phyloP scores from a whole-genome alignment of 1,284 basidiomycete species.

The Moesziomyces sp. region DNA sequence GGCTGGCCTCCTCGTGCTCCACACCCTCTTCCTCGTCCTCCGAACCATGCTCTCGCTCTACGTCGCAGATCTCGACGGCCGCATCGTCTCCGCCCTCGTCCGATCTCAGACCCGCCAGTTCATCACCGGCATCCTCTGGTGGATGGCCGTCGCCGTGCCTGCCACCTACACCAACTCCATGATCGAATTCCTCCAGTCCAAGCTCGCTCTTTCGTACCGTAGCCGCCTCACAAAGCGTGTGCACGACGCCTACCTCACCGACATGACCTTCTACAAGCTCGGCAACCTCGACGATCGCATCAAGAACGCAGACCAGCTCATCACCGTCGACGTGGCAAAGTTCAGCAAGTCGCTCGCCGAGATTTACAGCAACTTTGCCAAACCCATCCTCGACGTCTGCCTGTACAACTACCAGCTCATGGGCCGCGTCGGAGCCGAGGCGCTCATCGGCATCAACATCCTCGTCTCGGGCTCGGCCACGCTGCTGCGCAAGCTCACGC shows the following conservation, averaged over 20 bases:
- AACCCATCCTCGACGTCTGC: constrained; percentile 89
- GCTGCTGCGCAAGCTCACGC: constrained; percentile 72
- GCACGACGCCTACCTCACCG: constrained; percentile 84
- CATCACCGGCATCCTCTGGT: constrained; percentile 84
- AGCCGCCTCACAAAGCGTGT: constrained; percentile 86
- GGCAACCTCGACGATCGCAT: constrained; percentile 82
- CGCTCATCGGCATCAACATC: constrained; percentile 83
- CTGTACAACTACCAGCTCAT: constrained; percentile 96
- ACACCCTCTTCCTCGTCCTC: constrained; percentile 86
- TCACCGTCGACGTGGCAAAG: constrained; percentile 93
- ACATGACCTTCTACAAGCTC: constrained; percentile 87
- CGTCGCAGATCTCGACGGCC: constrained; percentile 91
- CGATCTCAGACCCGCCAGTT: constrained; percentile 84
- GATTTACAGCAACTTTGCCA: constrained; percentile 77
- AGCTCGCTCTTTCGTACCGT: constrained; percentile 90
- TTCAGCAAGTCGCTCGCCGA: constrained; percentile 91
- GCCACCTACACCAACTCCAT: constrained; percentile 94
- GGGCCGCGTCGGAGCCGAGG: constrained; percentile 93
- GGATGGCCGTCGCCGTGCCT: constrained; percentile 87
- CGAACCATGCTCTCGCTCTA: constrained; percentile 93
- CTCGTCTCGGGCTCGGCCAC: constrained; percentile 75
- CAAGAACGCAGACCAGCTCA: constrained; percentile 97
- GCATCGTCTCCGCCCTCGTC: constrained; percentile 91
- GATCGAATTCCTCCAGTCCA: constrained; percentile 88
- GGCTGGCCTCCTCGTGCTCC: constrained; percentile 84